Evolutionary conservation across 257 asterid species (phyloP).

Genomic region (Mitragyna speciosa): DNA sequence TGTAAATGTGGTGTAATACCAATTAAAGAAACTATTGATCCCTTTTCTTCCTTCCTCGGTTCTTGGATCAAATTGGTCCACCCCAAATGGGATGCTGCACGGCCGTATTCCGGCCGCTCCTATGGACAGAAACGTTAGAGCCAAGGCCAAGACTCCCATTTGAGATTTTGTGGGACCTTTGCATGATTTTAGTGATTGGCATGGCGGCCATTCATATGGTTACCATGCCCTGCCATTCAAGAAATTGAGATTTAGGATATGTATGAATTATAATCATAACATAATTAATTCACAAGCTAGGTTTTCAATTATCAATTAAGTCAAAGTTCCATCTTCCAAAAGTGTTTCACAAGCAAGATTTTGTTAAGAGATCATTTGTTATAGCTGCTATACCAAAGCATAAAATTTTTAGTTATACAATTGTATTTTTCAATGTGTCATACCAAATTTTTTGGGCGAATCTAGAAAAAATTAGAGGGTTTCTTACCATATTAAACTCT

Average conservation of each 20-base stretch:
- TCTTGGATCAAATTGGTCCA: slow-evolving; percentile 71
- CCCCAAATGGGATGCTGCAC: slow-evolving; percentile 91
- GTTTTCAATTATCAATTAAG: background rate
- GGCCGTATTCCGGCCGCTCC: slow-evolving; percentile 91
- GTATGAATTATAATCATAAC: background rate
- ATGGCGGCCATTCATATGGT: too few relatives aligned
- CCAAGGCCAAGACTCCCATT: slow-evolving; percentile 44
- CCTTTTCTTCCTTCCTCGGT: slow-evolving; percentile 69
- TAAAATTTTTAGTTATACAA: too few relatives aligned
- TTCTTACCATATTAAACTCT: too few relatives aligned
- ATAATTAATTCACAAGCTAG: background rate
- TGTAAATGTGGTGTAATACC: slow-evolving; percentile 85
- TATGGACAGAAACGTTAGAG: slow-evolving; percentile 48
- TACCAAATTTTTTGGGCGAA: background rate
- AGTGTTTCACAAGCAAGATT: background rate
- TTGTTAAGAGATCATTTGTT: background rate
- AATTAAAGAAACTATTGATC: slow-evolving; percentile 78
- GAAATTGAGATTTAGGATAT: background rate
- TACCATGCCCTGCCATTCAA: slow-evolving; percentile 74
- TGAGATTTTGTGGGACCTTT: slow-evolving; percentile 53
- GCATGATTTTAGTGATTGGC: slow-evolving; percentile 47
- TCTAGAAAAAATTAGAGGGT: too few relatives aligned
- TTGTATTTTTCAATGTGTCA: background rate
- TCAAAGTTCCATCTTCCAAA: background rate
- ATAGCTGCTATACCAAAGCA: too few relatives aligned